Percentiles rank a stretch among this genome's conserved stretches.
These are phyloP conservation scores for Kuraishia piskuri DNA, from an alignment of 805 yeast species.

Conservation along the genomic window DNA sequence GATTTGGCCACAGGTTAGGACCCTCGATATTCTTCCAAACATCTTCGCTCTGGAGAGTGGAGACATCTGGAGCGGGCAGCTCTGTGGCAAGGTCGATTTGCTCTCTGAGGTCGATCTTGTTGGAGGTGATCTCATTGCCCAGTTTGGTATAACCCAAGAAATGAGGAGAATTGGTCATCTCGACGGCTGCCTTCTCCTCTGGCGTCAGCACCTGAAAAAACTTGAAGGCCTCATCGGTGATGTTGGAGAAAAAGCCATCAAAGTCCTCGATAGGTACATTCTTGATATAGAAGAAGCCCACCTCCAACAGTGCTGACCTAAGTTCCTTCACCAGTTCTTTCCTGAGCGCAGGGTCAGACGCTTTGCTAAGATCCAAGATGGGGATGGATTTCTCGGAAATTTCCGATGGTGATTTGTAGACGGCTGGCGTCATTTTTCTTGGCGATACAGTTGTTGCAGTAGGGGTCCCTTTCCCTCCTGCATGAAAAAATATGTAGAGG, in stretches of 20 bases:
- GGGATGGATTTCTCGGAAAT: constrained; percentile 22
- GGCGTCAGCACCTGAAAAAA: constrained; percentile 37
- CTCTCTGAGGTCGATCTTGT: constrained; percentile 48
- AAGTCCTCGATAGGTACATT: constrained; percentile 35
- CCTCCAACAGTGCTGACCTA: constrained; percentile 39
- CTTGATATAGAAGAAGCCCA: constrained; percentile 45
- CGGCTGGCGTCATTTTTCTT: background rate
- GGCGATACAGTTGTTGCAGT: background rate
- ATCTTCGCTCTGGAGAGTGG: constrained; percentile 16
- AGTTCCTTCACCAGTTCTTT: constrained; percentile 31
- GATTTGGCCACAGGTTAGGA: constrained; percentile 47
- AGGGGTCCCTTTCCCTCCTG: background rate
- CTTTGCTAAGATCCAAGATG: constrained; percentile 34
- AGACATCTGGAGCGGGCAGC: constrained; percentile 28
- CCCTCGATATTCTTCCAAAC: constrained; percentile 45
- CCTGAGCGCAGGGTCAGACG: constrained; percentile 31
- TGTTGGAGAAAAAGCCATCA: constrained; percentile 16
- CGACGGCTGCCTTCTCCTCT: constrained; percentile 34
- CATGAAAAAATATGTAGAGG: background rate
- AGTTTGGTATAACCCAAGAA: constrained; percentile 49
- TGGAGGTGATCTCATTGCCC: constrained; percentile 51
- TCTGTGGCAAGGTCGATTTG: constrained; percentile 55
- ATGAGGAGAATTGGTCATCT: constrained; percentile 49
- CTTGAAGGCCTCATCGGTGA: constrained; percentile 29
- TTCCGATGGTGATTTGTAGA: background rate